Conservation (phyloP, 345 rosid species). For the Linum trigynum region DNA sequence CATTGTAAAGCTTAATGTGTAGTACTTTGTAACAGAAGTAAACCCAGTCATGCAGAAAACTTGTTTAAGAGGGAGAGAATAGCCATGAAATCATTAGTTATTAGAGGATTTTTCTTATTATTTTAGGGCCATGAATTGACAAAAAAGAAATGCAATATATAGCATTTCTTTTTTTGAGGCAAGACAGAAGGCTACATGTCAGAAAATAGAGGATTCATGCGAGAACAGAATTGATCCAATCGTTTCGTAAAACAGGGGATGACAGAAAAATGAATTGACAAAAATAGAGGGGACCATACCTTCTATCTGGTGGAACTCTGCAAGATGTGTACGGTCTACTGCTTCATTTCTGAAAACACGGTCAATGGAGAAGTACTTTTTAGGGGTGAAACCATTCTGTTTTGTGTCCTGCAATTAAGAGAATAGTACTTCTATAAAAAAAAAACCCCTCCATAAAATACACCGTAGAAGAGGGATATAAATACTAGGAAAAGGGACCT, state of each 20-base stretch:
- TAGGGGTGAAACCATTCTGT: conserved; percentile 61
- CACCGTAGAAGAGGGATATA: not conserved
- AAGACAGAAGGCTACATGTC: no score
- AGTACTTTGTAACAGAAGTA: no score
- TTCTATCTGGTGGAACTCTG: conserved; percentile 97
- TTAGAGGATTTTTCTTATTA: not conserved
- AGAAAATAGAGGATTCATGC: no score
- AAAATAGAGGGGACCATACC: conserved; percentile 30
- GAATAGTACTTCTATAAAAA: not conserved
- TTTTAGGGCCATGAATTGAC: not conserved
- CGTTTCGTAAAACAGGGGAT: no score
- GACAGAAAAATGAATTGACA: no score
- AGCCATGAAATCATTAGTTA: not conserved
- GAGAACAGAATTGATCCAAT: no score
- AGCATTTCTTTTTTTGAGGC: no score
- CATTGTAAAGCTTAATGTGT: not conserved
- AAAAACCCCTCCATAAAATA: not conserved
- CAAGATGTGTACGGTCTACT: conserved; percentile 88
- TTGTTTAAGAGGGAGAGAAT: not conserved
- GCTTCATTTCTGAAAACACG: conserved; percentile 99
- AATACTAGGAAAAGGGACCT: not conserved
- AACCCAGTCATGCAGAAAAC: not conserved
- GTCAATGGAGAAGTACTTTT: conserved; percentile 87
- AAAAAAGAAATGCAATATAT: no score
- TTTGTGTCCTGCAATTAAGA: conserved; percentile 16